Evolutionary conservation across 75 land plant genomes (phyloP).

Genomic region (Sequoia sempervirens): DNA sequence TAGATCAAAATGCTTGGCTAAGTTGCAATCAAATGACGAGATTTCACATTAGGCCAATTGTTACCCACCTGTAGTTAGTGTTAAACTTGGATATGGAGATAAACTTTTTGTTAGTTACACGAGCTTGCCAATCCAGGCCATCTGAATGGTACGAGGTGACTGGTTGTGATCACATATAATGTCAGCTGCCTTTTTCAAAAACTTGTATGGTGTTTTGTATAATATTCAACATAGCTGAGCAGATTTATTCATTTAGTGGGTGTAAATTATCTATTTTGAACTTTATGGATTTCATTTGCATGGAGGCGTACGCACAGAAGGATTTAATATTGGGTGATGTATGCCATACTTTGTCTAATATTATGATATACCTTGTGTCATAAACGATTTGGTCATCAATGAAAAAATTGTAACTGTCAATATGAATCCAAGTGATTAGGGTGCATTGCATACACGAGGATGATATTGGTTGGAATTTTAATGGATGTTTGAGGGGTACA

Average conservation of each 20-base stretch:
- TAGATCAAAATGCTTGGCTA: constrained; percentile 3
- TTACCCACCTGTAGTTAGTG: background rate
- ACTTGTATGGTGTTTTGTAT: background rate
- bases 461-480: background rate
- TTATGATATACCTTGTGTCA: too few species aligned
- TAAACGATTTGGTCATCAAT: background rate
- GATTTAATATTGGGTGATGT: too few species aligned
- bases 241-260: background rate
- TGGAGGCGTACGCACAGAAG: too few species aligned
- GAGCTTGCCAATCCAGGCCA: background rate
- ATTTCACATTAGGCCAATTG: background rate
- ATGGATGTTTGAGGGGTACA: background rate
- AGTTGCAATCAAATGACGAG: background rate
- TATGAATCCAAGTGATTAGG: background rate
- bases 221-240: background rate
- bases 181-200: background rate
- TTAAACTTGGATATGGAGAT: background rate
- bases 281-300: too few species aligned
- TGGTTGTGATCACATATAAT: background rate
- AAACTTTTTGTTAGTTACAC: background rate
- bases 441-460: background rate
- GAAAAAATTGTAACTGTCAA: background rate
- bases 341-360: too few species aligned
- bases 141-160: background rate
- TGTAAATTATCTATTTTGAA: too few species aligned